These are phyloP conservation scores for Aechmea fasciata DNA, from an alignment of 176 grass and related monocot species.

Conservation along the genomic window DNA sequence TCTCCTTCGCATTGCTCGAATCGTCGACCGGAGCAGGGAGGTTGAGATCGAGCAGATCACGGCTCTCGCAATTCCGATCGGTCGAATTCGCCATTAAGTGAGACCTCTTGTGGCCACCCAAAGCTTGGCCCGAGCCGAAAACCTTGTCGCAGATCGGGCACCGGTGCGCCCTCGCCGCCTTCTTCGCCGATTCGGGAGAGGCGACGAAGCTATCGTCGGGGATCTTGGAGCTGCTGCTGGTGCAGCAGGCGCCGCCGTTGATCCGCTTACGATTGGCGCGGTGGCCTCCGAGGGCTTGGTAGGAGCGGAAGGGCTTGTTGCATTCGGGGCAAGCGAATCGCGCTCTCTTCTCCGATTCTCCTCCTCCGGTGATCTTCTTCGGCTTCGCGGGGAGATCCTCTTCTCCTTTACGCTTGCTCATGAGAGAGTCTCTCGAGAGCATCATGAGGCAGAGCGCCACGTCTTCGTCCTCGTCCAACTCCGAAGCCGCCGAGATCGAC, in stretches of 20 bases:
- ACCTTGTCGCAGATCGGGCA: conserved; percentile 34
- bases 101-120: conserved; percentile 46
- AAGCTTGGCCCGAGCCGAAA: conserved; percentile 41
- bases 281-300: conserved; percentile 19
- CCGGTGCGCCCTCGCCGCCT: conserved; percentile 3
- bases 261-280: conserved; percentile 13
- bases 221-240: not conserved
- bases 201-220: conserved; percentile 6
- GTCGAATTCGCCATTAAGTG: conserved; percentile 24
- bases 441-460: conserved; percentile 4
- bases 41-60: conserved; percentile 54
- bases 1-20: conserved; percentile 10
- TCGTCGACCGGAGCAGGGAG: conserved; percentile 15
- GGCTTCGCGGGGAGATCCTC: no score
- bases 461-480: conserved; percentile 8
- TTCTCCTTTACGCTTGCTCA: not conserved
- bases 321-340: conserved; percentile 3
- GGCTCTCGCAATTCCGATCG: not conserved
- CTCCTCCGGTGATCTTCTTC: no score
- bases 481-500: not conserved
- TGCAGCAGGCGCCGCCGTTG: not conserved
- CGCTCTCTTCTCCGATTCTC: not conserved
- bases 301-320: conserved; percentile 14
- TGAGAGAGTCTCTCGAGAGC: not conserved
- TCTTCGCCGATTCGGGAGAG: not conserved